Evolutionary conservation across 345 rosid genomes (phyloP).

Genomic region (Adansonia digitata): DNA sequence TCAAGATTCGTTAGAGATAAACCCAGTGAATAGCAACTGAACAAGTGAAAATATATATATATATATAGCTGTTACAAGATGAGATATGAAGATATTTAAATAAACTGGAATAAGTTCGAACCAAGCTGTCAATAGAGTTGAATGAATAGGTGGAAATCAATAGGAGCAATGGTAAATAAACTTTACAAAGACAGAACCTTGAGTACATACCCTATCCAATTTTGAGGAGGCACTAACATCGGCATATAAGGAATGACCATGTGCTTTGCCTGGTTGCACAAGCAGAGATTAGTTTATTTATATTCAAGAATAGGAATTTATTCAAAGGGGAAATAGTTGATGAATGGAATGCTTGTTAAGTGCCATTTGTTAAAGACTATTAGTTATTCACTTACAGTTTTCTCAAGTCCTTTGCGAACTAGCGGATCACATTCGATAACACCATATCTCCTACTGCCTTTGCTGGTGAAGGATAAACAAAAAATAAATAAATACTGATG

Average conservation of each 20-base stretch:
- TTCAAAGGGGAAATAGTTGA: not conserved
- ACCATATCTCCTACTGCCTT: constrained; percentile 74
- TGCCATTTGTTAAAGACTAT: not conserved
- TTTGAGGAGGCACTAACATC: constrained; percentile 84
- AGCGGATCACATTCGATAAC: constrained; percentile 91
- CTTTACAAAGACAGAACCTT: constrained; percentile 8
- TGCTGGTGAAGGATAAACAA: constrained; percentile 42
- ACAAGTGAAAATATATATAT: not conserved
- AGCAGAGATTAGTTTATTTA: constrained; percentile 21
- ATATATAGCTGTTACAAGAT: not conserved
- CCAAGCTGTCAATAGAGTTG: not conserved
- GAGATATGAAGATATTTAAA: not conserved
- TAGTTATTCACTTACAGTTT: constrained; percentile 69
- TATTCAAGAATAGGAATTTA: constrained; percentile 11
- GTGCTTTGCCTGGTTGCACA: constrained; percentile 73
- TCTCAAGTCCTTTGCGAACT: constrained; percentile 79
- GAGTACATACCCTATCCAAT: constrained; percentile 89
- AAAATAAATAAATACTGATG: not conserved
- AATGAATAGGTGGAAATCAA: not conserved
- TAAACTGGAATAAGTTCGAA: not conserved
- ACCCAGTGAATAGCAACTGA: constrained; percentile 6
- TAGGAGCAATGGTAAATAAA: constrained; percentile 1
- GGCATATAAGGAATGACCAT: constrained; percentile 99
- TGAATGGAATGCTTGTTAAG: not conserved
- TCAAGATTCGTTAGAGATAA: constrained; percentile 18